Percentiles rank a stretch among this genome's conserved stretches.
Conservation (phyloP, 805 yeast genomes). For the Alloascoidea africana region DNA sequence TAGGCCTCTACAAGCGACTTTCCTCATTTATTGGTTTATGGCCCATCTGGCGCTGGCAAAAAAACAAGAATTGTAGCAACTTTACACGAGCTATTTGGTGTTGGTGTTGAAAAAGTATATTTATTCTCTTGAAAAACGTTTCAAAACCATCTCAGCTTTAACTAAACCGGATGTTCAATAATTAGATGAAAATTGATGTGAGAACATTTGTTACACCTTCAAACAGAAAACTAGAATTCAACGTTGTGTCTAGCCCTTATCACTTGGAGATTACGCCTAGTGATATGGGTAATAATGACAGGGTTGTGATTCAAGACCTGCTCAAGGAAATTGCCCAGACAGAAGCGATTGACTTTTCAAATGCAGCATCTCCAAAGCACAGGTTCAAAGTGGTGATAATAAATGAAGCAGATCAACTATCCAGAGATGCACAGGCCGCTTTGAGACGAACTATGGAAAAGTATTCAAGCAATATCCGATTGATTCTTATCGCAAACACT, state of each 20-base stretch:
- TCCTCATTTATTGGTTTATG: constrained; percentile 86
- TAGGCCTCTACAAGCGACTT: constrained; percentile 60
- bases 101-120: constrained; percentile 46
- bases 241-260: constrained; percentile 79
- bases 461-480: constrained; percentile 73
- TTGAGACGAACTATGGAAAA: constrained; percentile 93
- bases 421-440: constrained; percentile 93
- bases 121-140: background rate
- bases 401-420: constrained; percentile 80
- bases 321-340: constrained; percentile 91
- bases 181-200: constrained; percentile 65
- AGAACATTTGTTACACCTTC: constrained; percentile 64
- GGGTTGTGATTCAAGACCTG: constrained; percentile 88
- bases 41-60: constrained; percentile 96
- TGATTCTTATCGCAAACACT: constrained; percentile 75
- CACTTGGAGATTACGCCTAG: constrained; percentile 94
- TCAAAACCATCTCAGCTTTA: constrained; percentile 9
- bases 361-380: constrained; percentile 23
- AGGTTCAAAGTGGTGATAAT: constrained; percentile 51
- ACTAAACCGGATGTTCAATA: background rate
- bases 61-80: constrained; percentile 83
- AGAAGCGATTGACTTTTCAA: constrained; percentile 88
- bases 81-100: constrained; percentile 66
- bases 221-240: constrained; percentile 74
- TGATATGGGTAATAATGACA: constrained; percentile 91